Evolutionary conservation across 352 stramenopile genomes (phyloP).

Genomic region (Phytophthora hybrid): DNA sequence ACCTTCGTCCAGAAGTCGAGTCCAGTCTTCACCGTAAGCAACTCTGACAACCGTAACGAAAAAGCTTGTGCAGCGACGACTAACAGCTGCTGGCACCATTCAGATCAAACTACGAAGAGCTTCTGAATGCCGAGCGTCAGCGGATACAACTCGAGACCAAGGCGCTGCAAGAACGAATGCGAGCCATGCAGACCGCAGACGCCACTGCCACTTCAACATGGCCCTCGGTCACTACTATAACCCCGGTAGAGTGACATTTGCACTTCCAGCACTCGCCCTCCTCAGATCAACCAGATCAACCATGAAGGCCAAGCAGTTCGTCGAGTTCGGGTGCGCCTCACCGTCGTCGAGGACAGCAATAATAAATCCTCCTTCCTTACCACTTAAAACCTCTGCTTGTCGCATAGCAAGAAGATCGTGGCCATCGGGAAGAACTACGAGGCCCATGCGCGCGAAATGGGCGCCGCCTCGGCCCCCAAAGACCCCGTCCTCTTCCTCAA

Average conservation of each 20-base stretch:
- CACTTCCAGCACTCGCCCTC: neutral
- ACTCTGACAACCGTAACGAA: neutral
- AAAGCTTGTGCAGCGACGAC: neutral
- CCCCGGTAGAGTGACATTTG: conserved; percentile 17
- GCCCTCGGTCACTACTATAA: neutral
- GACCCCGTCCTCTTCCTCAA: conserved; percentile 87
- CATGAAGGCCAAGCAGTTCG: conserved; percentile 62
- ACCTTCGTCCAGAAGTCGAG: neutral
- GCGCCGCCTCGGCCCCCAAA: conserved; percentile 64
- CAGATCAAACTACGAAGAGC: conserved; percentile 50
- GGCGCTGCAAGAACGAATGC: conserved; percentile 64
- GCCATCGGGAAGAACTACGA: conserved; percentile 90
- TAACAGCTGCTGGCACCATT: conserved; percentile 14
- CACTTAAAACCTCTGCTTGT: neutral
- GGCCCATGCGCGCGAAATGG: conserved; percentile 84
- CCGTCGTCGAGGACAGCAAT: neutral
- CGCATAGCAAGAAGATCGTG: conserved; percentile 79
- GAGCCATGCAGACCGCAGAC: conserved; percentile 30
- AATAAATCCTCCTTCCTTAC: neutral
- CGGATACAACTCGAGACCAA: conserved; percentile 63
- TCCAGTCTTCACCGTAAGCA: conserved; percentile 27
- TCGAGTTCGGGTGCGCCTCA: conserved; percentile 53
- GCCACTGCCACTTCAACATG: neutral
- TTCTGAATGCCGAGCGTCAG: conserved; percentile 50
- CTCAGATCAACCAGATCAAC: no score